A percentile compares a stretch with the other conserved stretches of the same genome.
These are phyloP conservation scores for Apostasia shenzhenica DNA, from an alignment of 106 monocot species.

Conservation along the genomic window DNA sequence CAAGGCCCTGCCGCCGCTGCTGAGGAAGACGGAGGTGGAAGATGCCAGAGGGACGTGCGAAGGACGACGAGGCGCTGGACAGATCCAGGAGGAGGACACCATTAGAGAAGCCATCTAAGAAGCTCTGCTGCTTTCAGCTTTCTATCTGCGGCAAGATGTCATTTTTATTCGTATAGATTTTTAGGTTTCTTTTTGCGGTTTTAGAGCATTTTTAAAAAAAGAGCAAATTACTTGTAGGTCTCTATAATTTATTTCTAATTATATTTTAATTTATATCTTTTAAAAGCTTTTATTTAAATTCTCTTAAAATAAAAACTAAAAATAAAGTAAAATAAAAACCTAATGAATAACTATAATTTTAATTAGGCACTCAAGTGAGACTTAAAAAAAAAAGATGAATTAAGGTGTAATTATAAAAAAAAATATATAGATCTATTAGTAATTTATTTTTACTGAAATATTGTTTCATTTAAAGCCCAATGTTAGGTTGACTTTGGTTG, in stretches of 20 bases:
- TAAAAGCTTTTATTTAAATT: too few species aligned
- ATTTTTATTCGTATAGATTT: neutral
- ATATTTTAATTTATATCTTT: neutral
- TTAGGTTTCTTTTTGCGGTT: neutral
- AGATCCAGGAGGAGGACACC: slow-evolving; percentile 1
- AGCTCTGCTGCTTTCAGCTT: slow-evolving; percentile 1
- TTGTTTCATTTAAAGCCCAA: too few species aligned
- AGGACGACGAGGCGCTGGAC: slow-evolving; percentile 5
- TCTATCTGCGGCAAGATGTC: neutral
- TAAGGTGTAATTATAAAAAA: too few species aligned
- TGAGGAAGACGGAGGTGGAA: slow-evolving; percentile 16
- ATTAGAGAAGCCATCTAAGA: slow-evolving; percentile 23
- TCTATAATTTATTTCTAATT: too few species aligned
- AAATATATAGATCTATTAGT: too few species aligned
- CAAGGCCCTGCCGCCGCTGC: neutral
- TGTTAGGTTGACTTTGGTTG: too few species aligned
- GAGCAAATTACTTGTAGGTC: neutral
- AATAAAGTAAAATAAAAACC: neutral
- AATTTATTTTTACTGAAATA: too few species aligned
- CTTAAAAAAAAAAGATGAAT: too few species aligned
- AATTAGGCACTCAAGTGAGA: too few species aligned
- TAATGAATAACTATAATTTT: too few species aligned
- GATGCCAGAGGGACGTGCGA: slow-evolving; percentile 14
- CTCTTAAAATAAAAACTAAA: neutral
- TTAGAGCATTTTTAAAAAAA: neutral